Evolutionary conservation across 2,329 filamentous ascomycete genomes (phyloP).

Genomic region (Raffaelea albimanens): DNA sequence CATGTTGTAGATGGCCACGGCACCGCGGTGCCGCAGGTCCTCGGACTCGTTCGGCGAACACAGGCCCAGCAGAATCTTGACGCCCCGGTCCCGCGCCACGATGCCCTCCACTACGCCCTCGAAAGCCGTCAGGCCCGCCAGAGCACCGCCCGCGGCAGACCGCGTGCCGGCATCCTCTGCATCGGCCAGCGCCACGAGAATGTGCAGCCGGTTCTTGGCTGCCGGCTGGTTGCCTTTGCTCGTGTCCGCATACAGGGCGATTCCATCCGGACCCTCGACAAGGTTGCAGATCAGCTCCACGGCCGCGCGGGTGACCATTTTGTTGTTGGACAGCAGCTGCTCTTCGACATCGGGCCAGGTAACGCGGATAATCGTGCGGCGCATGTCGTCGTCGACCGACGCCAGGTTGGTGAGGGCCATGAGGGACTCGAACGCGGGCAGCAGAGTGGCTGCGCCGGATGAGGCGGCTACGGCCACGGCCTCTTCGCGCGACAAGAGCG

Average conservation of each 20-base stretch:
- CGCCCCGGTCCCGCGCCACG: slow-evolving; percentile 59
- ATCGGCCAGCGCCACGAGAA: slow-evolving; percentile 80
- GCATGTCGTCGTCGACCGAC: slow-evolving; percentile 60
- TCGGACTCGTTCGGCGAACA: slow-evolving; percentile 70
- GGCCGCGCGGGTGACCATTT: slow-evolving; percentile 68
- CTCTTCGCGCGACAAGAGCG: slow-evolving; percentile 50
- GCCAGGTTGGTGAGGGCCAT: slow-evolving; percentile 93
- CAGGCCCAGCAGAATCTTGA: slow-evolving; percentile 69
- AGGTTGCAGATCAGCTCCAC: slow-evolving; percentile 91
- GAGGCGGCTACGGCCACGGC: slow-evolving; percentile 46
- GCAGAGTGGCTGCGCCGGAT: slow-evolving; percentile 66
- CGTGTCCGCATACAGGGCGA: slow-evolving; percentile 57
- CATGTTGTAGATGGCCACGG: slow-evolving; percentile 68
- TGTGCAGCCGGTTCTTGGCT: slow-evolving; percentile 66
- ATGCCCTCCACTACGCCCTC: slow-evolving; percentile 66
- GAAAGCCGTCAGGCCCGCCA: slow-evolving; percentile 75
- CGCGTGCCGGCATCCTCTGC: slow-evolving; percentile 72
- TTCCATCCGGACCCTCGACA: slow-evolving; percentile 57
- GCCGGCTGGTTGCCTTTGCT: slow-evolving; percentile 40
- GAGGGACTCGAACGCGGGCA: slow-evolving; percentile 83
- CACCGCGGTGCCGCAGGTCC: slow-evolving; percentile 61
- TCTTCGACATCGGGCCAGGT: slow-evolving; percentile 76
- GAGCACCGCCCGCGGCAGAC: slow-evolving; percentile 75
- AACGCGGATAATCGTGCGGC: slow-evolving; percentile 60
- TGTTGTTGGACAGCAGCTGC: slow-evolving; percentile 66